Percentiles rank a stretch among this genome's conserved stretches.
These are phyloP conservation scores for Mycena vitilis DNA, from an alignment of 768 basidiomycete genomes.

Conservation along the genomic window DNA sequence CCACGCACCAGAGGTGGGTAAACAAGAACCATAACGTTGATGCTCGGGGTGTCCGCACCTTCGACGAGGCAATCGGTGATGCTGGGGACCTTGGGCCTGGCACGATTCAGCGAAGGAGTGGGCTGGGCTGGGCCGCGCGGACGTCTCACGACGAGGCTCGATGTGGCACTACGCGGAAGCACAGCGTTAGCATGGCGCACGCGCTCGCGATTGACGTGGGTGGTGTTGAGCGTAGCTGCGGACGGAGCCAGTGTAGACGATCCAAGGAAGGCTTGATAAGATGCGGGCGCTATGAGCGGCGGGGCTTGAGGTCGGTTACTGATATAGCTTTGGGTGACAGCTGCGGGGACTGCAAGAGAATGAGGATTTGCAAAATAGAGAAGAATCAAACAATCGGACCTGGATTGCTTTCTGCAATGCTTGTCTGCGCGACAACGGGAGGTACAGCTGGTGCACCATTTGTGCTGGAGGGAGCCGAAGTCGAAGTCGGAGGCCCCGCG, in stretches of 20 bases:
- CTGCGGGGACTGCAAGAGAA: background rate
- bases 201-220: background rate
- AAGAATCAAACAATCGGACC: background rate
- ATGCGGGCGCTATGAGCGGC: background rate
- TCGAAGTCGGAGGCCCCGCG: background rate
- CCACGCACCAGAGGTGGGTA: conserved; percentile 6
- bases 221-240: background rate
- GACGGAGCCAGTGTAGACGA: conserved; percentile 1
- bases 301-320: conserved; percentile 1
- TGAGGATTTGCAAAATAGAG: background rate
- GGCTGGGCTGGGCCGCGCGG: conserved; percentile 1
- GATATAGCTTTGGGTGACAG: background rate
- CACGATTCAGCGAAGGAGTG: background rate
- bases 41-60: background rate
- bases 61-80: background rate
- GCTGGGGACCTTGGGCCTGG: background rate
- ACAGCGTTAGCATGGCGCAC: background rate
- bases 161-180: background rate
- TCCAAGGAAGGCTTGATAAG: background rate
- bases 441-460: too few relatives aligned
- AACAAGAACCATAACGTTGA: background rate
- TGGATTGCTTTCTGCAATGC: background rate
- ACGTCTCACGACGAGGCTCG: background rate
- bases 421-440: background rate
- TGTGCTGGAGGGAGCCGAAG: background rate